phyloP scores from a whole-genome alignment of 345 rosid genomes.

The Euphorbia tirucalli region DNA sequence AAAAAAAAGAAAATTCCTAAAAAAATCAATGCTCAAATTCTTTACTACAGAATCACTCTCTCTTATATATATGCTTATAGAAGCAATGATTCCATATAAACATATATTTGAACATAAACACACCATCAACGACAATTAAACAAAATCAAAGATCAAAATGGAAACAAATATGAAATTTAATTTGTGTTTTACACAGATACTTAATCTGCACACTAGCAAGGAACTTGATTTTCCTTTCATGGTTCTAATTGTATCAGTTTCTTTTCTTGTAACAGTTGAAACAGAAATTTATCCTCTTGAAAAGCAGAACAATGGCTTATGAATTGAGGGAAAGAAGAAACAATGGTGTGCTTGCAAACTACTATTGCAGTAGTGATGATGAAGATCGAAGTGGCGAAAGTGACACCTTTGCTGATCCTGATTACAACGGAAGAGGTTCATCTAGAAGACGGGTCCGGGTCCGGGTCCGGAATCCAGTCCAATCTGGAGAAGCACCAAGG shows the following conservation, averaged over 20 bases:
- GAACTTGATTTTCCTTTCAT: slow-evolving; percentile 11
- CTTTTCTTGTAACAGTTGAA: slow-evolving; percentile 1
- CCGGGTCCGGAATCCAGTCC: not conserved
- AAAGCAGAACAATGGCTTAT: slow-evolving; percentile 11
- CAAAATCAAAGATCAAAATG: slow-evolving; percentile 7
- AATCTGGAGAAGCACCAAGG: not conserved
- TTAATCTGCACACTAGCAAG: no score
- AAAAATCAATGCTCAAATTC: no score
- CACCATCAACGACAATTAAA: not conserved
- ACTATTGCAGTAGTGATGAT: not conserved
- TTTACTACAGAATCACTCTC: no score
- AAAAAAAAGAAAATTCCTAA: no score
- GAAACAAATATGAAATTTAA: slow-evolving; percentile 15
- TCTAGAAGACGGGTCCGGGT: not conserved
- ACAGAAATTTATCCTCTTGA: not conserved
- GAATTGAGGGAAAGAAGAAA: slow-evolving; percentile 1
- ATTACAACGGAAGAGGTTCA: slow-evolving; percentile 1
- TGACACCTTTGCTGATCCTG: slow-evolving; percentile 13
- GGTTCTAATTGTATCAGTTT: not conserved
- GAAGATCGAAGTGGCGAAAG: not conserved
- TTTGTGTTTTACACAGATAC: not conserved
- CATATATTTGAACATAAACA: not conserved
- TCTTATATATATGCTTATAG: no score
- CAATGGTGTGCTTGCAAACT: not conserved
- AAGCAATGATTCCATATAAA: not conserved